Evolutionary conservation across 2,329 filamentous ascomycete genomes (phyloP).

Genomic region (Colletotrichum neosansevieriae): DNA sequence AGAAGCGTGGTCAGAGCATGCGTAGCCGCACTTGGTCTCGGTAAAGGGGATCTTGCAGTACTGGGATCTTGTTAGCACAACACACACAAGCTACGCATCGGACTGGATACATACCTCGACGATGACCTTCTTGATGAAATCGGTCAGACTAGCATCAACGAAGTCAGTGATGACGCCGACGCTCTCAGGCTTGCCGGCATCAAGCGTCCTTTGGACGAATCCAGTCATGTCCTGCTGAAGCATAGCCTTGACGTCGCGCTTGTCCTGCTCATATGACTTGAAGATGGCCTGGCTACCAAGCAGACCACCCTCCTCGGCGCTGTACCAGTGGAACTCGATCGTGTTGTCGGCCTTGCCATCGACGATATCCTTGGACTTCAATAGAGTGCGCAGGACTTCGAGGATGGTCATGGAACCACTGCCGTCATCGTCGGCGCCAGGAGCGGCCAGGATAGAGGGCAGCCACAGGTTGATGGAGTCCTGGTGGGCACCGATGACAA

Average conservation of each 20-base stretch:
- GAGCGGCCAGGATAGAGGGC: slow-evolving; percentile 84
- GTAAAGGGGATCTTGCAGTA: slow-evolving; percentile 93
- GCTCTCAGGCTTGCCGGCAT: slow-evolving; percentile 84
- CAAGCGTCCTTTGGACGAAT: slow-evolving; percentile 84
- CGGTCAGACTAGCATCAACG: slow-evolving; percentile 84
- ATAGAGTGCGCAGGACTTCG: slow-evolving; percentile 85
- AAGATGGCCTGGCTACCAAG: slow-evolving; percentile 93
- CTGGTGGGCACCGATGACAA: slow-evolving; percentile 92
- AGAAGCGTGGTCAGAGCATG: slow-evolving; percentile 81
- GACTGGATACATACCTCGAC: slow-evolving; percentile 63
- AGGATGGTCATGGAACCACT: slow-evolving; percentile 94
- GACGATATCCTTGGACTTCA: slow-evolving; percentile 77
- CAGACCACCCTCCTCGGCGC: slow-evolving; percentile 88
- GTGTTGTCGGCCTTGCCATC: slow-evolving; percentile 83
- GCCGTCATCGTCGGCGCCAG: slow-evolving; percentile 95
- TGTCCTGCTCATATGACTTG: slow-evolving; percentile 78
- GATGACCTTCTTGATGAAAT: slow-evolving; percentile 91
- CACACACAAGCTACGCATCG: slow-evolving; percentile 43
- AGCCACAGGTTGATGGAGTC: slow-evolving; percentile 96
- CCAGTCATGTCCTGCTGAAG: slow-evolving; percentile 99
- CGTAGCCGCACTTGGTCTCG: slow-evolving; percentile 90
- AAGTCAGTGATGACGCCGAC: slow-evolving; percentile 95
- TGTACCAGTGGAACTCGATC: slow-evolving; percentile 97
- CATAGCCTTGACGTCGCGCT: slow-evolving; percentile 91
- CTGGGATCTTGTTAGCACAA: slow-evolving; percentile 48